Evolutionary conservation across 495 filamentous ascomycete species (phyloP), one percentile per base, ranked within the genome.

Genomic region (Aspergillus heteromorphus): DNA sequence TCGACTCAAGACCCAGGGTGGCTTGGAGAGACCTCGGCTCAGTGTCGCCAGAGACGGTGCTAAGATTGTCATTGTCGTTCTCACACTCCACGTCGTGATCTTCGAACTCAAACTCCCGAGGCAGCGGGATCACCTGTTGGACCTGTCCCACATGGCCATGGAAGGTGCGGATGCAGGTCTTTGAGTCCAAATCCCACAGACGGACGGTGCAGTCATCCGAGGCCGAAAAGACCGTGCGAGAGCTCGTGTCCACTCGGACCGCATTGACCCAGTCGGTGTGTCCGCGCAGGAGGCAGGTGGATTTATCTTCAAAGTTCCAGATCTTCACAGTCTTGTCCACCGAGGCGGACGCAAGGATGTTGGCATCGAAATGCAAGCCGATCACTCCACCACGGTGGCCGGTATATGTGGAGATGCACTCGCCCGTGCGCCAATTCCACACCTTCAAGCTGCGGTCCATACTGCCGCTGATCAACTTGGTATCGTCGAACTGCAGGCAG

Each of bases 351-450:
- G 89, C 92, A 5, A 97, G 82, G 52, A 92, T 80, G 13, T 85
- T 86, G 3, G 78, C 82, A 47, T 91, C 87, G 64, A 95, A 96
- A 68, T 97, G 88, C 7, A 98, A 73, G 23, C 83, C 82, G 54
- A 97, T 87, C 17, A 99, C 83, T 11, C 91, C 92, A 38, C 79
- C 85, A 8, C 77, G 81, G 64, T 97, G 93, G 4, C 85, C 85
- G 8, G 78, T 79, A 31, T 91, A 84, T 1, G 85, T 95, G 13
- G 86, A 88, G 40, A 96, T 79, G 63, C 88, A 95, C 61, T 89
- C 83, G 40, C 93, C 93, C 0, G 91, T 97, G 38, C 87, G 80
- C 91, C 92, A 97, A 60, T 97, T 96, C 95, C 93, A 99, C 25
- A 97, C 82, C 65, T 88, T 88, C 51, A 99, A 71, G 16, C 83